phyloP scores from a whole-genome alignment of 2,329 filamentous ascomycete species.

The Diaporthe aspalathi region DNA sequence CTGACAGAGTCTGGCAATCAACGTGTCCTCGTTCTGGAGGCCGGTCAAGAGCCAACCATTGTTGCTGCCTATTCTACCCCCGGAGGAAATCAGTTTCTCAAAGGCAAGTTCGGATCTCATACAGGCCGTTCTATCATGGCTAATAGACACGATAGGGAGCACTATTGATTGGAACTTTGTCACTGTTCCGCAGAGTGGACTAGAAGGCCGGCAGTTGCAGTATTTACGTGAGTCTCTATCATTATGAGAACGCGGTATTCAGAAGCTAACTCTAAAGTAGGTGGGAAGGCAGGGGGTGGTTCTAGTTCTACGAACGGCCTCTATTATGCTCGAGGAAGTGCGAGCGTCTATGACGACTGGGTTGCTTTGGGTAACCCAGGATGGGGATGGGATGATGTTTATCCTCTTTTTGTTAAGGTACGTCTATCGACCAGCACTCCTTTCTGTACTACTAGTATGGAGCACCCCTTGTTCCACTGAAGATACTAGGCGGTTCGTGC shows the following conservation, averaged over 20 bases:
- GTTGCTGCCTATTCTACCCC: conserved; percentile 43
- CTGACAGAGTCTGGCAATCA: conserved; percentile 43
- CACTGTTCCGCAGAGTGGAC: conserved; percentile 42
- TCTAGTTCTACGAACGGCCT: conserved; percentile 49
- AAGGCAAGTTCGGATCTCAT: conserved; percentile 5
- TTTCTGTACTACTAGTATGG: too few relatives aligned
- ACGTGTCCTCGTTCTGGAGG: conserved; percentile 44
- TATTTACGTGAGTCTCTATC: conserved; percentile 43
- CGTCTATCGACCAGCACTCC: too few relatives aligned
- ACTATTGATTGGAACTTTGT: conserved; percentile 45
- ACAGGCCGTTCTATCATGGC: background rate
- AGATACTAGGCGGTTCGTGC: too few relatives aligned
- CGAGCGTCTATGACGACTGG: conserved; percentile 49
- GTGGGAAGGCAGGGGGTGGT: conserved; percentile 44
- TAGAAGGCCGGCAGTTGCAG: conserved; percentile 47
- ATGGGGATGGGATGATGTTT: conserved; percentile 47
- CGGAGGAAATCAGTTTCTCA: conserved; percentile 44
- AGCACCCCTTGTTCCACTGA: too few relatives aligned
- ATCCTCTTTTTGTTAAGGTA: conserved; percentile 43
- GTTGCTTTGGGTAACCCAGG: conserved; percentile 47
- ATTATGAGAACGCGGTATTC: background rate
- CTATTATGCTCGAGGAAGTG: conserved; percentile 47
- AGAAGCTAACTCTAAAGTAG: background rate
- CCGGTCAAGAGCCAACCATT: conserved; percentile 42
- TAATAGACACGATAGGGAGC: conserved; percentile 15